phyloP scores from a whole-genome alignment of 805 yeast species.

The Suhomyces pyralidae region DNA sequence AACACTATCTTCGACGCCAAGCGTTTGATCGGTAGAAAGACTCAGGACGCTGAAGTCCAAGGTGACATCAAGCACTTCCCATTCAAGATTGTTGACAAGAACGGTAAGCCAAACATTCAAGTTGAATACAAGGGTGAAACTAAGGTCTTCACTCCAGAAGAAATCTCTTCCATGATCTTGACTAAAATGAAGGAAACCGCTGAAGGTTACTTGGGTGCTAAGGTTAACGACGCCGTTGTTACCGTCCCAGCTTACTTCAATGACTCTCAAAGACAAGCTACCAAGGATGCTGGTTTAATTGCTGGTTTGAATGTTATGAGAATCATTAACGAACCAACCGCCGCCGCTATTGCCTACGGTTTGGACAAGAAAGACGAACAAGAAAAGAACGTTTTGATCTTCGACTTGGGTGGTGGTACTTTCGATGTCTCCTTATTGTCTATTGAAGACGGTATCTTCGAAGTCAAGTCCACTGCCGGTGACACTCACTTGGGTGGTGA shows the following conservation, averaged over 20 bases:
- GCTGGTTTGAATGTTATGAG: constrained; percentile 34
- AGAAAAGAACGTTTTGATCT: constrained; percentile 59
- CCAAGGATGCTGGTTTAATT: constrained; percentile 35
- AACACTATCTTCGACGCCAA: constrained; percentile 34
- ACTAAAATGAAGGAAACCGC: constrained; percentile 33
- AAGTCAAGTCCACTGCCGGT: constrained; percentile 50
- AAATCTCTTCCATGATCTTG: constrained; percentile 31
- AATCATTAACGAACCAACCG: constrained; percentile 34
- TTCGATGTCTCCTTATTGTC: constrained; percentile 46
- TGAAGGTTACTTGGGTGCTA: constrained; percentile 27
- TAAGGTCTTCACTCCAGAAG: constrained; percentile 32
- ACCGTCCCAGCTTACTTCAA: constrained; percentile 34
- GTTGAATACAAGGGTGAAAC: constrained; percentile 33
- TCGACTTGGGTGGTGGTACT: constrained; percentile 48
- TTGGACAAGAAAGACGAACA: constrained; percentile 52
- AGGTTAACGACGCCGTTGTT: constrained; percentile 28
- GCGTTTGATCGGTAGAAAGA: constrained; percentile 33
- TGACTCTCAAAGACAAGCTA: constrained; percentile 34
- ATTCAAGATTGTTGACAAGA: constrained; percentile 29
- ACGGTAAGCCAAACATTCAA: constrained; percentile 28
- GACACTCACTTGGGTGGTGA: constrained; percentile 87
- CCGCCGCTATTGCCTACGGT: constrained; percentile 36
- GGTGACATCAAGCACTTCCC: constrained; percentile 32
- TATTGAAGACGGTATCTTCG: constrained; percentile 48
- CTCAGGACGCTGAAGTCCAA: constrained; percentile 26